A percentile compares a stretch with the other conserved stretches of the same genome.
Conservation (phyloP, 805 yeast species). For the Clavispora carvajalis region DNA sequence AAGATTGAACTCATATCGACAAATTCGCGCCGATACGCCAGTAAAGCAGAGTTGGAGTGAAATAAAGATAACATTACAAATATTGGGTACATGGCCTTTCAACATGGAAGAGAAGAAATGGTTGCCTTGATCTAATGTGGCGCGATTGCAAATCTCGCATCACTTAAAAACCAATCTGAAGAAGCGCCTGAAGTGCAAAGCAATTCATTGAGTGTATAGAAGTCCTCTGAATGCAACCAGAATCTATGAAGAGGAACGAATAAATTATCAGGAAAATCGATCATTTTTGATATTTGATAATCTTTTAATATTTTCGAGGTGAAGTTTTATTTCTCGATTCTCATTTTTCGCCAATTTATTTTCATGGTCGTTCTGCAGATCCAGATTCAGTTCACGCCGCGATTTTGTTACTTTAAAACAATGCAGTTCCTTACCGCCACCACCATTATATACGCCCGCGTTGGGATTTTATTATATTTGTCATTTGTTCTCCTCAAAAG, state of each 20-base stretch:
- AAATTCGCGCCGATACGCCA: not conserved
- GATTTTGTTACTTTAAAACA: not conserved
- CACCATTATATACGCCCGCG: constrained; percentile 43
- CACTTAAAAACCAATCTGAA: no score
- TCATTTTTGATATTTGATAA: no score
- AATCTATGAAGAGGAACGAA: no score
- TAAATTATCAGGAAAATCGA: no score
- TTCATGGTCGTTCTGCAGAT: not conserved
- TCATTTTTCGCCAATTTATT: no score
- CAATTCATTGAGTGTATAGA: no score
- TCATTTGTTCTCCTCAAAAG: constrained; percentile 45
- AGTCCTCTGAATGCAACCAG: no score
- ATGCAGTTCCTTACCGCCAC: constrained; percentile 53
- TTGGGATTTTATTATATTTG: constrained; percentile 38
- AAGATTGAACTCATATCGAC: constrained; percentile 6
- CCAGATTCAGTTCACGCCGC: not conserved
- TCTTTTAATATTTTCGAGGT: no score
- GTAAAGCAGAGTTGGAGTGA: not conserved
- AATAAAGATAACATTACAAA: not conserved
- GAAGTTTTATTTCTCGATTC: no score
- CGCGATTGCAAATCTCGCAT: no score
- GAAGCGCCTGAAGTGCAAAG: no score
- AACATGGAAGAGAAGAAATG: not conserved
- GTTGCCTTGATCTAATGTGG: no score
- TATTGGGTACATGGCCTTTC: not conserved